Percentiles rank a stretch among this genome's conserved stretches.
phyloP scores from a whole-genome alignment of 805 yeast genomes.

The Candida jianshihensis region DNA sequence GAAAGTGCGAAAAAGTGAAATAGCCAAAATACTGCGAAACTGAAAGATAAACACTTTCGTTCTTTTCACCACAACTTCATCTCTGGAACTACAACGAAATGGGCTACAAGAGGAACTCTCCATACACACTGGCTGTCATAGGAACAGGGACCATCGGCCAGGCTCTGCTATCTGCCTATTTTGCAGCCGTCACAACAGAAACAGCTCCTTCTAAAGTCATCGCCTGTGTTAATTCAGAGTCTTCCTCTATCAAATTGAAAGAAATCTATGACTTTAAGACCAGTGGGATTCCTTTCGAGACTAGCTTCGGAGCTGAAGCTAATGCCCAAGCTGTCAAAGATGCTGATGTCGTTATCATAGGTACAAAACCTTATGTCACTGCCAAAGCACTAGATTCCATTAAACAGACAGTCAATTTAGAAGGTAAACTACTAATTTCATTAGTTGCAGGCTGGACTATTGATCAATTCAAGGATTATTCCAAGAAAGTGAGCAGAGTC shows the following conservation, averaged over 20 bases:
- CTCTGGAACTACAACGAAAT: no score
- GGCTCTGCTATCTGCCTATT: slow-evolving; percentile 78
- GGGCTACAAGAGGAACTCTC: slow-evolving; percentile 7
- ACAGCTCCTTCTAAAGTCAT: slow-evolving; percentile 64
- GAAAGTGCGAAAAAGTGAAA: no score
- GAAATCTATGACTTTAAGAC: slow-evolving; percentile 33
- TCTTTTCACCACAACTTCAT: no score
- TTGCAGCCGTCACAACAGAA: slow-evolving; percentile 34
- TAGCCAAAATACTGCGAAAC: no score
- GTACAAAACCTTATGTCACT: slow-evolving; percentile 83
- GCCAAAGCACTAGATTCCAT: slow-evolving; percentile 51
- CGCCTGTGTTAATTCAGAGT: slow-evolving; percentile 64
- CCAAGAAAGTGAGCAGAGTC: slow-evolving; percentile 69
- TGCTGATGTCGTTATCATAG: slow-evolving; percentile 71
- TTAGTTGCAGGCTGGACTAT: slow-evolving; percentile 92
- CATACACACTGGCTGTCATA: slow-evolving; percentile 63
- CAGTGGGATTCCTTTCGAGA: slow-evolving; percentile 42
- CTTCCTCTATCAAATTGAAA: slow-evolving; percentile 42
- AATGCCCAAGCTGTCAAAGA: slow-evolving; percentile 54
- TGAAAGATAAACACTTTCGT: no score
- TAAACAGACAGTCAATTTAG: slow-evolving; percentile 29
- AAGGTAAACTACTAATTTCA: slow-evolving; percentile 62
- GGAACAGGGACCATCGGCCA: slow-evolving; percentile 98
- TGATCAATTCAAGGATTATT: slow-evolving; percentile 47
- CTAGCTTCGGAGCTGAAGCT: slow-evolving; percentile 36